Conservation (phyloP, 176 grass and related monocot species). For the Avena eriantha region DNA sequence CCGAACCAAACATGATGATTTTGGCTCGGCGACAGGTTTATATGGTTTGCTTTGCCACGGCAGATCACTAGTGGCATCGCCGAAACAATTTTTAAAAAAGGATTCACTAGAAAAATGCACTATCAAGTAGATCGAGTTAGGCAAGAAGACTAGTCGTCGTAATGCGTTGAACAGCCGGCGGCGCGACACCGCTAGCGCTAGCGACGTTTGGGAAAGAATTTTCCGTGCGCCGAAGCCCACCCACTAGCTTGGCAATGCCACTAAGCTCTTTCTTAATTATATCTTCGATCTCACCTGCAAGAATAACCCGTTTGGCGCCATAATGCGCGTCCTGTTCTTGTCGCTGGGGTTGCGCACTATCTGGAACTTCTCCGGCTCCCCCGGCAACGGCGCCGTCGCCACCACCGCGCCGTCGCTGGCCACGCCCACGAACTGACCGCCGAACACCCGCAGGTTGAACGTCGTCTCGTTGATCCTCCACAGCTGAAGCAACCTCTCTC, state of each 20-base stretch:
- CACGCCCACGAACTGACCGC: conserved; percentile 56
- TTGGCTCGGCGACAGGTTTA: neutral
- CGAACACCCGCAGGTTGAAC: conserved; percentile 56
- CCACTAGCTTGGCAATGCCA: neutral
- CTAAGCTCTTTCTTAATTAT: neutral
- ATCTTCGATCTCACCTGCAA: conserved; percentile 52
- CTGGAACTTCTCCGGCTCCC: conserved; percentile 55
- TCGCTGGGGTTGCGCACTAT: conserved; percentile 45
- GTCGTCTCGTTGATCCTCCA: conserved; percentile 66
- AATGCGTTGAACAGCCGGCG: neutral
- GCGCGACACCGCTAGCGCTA: neutral
- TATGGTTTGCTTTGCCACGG: neutral
- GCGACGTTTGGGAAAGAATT: neutral
- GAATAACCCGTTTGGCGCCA: conserved; percentile 60
- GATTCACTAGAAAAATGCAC: neutral
- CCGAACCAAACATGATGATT: neutral
- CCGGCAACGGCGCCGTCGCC: conserved; percentile 42
- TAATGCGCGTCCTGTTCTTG: conserved; percentile 49
- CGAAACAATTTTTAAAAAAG: neutral
- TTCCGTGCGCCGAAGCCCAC: neutral
- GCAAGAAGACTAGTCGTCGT: neutral
- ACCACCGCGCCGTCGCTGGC: conserved; percentile 35
- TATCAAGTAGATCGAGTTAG: neutral
- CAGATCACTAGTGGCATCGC: neutral
- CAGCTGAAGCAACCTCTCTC: conserved; percentile 28